Evolutionary conservation across 768 basidiomycete genomes (phyloP), one percentile per base, ranked within the genome.

Genomic region (Serendipita indica): DNA sequence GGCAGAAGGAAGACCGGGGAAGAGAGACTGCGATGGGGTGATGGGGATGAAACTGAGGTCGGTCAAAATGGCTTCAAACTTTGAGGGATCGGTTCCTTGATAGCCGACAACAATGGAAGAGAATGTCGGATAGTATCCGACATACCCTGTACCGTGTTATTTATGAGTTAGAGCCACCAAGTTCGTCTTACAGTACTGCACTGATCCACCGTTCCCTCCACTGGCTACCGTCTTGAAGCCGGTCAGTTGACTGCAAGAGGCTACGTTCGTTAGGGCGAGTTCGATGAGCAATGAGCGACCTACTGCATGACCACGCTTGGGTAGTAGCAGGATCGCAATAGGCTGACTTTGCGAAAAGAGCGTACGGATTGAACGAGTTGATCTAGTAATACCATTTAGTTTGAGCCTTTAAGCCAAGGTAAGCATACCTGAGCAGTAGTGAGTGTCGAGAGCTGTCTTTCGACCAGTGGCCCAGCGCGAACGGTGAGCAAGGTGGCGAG

Each of bases 1-100:
- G n/a, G 64, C 65, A 0, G 69, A 65, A 41, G 67, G 63, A n/a
- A 78, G 45, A 1, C 75, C 76, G 22, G 77, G 75, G 68, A 78
- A 79, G 16, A 76, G 60, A 2, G 68, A 67, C 4, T 71, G 49
- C 57, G 73, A 65, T 27, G 77, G 65, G 3, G 61, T 62, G 13
- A 60, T 61, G 20, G 72, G 68, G 63, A 67, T 61, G 57, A 73
- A 63, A 41, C 72, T 67, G 3, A 61, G 64, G 62, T 77, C 74
- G 0, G 75, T 75, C 30, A 75, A 49, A 4, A 54, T 3, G 4
- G 49, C 3, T 3, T 3, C 7, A 27, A 54, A 3, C 22, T 54
- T 27, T 16, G 3, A 3, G 20, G 22, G 7, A 5, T 54, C 22
- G 3, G 49, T 54, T 5, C 49, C 49, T 27, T 54, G 49, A n/a